Evolutionary conservation across 1,284 basidiomycete species (phyloP).

Genomic region (Volvariella surrecta): DNA sequence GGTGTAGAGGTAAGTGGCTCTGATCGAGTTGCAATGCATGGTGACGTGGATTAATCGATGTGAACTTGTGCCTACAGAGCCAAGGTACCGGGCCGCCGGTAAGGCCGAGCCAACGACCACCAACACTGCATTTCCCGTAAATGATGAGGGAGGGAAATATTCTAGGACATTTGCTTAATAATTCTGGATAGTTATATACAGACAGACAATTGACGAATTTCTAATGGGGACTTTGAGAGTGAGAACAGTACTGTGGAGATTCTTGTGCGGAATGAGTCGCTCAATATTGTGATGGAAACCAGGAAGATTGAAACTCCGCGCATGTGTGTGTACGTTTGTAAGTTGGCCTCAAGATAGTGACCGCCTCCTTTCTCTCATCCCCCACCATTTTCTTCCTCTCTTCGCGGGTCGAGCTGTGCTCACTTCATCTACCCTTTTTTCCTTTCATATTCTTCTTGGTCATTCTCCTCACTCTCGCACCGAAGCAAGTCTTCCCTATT

Average conservation of each 20-base stretch:
- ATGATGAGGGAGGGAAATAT: slow-evolving; percentile 7
- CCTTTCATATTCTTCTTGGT: slow-evolving; percentile 16
- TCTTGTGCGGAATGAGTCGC: too few species aligned
- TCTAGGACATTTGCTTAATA: neutral
- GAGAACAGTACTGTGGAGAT: too few species aligned
- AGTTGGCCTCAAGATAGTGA: slow-evolving; percentile 7
- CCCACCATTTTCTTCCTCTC: slow-evolving; percentile 18
- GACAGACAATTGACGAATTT: too few species aligned
- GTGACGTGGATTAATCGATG: slow-evolving; percentile 9
- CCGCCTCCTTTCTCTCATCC: slow-evolving; percentile 17
- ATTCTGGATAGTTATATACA: neutral
- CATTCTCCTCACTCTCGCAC: slow-evolving; percentile 12
- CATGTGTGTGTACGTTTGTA: slow-evolving; percentile 1
- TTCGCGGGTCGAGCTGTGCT: slow-evolving; percentile 46
- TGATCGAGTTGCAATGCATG: neutral
- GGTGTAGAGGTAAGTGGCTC: slow-evolving; percentile 1
- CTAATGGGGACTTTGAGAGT: too few species aligned
- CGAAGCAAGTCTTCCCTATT: slow-evolving; percentile 23
- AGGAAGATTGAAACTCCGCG: slow-evolving; percentile 20
- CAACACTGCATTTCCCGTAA: slow-evolving; percentile 16
- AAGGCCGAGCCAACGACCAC: slow-evolving; percentile 22
- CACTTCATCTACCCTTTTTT: slow-evolving; percentile 29
- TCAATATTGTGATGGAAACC: slow-evolving; percentile 7
- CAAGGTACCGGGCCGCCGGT: slow-evolving; percentile 14
- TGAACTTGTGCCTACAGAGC: slow-evolving; percentile 1